A percentile compares a stretch with the other conserved stretches of the same genome.
Evolutionary conservation across 202 grass and related monocot genomes (phyloP).

Genomic region (Musa balbisiana): DNA sequence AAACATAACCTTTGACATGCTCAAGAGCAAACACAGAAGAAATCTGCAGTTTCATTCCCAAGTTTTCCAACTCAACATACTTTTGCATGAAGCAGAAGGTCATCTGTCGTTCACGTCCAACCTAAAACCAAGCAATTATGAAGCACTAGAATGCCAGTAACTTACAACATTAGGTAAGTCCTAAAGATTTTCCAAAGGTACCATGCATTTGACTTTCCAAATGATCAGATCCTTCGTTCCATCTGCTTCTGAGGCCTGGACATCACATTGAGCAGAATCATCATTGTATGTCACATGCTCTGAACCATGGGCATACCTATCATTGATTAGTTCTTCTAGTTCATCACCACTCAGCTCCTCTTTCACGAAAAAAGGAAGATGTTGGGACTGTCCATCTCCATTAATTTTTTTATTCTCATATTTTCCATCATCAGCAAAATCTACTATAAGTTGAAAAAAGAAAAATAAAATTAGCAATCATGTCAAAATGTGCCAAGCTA

Average conservation of each 20-base stretch:
- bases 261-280: conserved; percentile 40
- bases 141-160: conserved; percentile 10
- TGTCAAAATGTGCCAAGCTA: background rate
- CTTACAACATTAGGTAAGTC: conserved; percentile 8
- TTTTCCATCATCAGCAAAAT: conserved; percentile 33
- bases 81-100: conserved; percentile 97
- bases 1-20: conserved; percentile 86
- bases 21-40: conserved; percentile 81
- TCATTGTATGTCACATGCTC: conserved; percentile 42
- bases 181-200: conserved; percentile 30
- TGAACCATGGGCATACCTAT: conserved; percentile 46
- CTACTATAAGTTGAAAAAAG: conserved; percentile 20
- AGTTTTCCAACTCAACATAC: conserved; percentile 57
- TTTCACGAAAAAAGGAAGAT: conserved; percentile 82
- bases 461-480: conserved; percentile 15
- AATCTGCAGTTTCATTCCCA: conserved; percentile 72
- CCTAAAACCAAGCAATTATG: conserved; percentile 42
- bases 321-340: conserved; percentile 66
- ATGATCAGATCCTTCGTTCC: conserved; percentile 56
- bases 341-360: conserved; percentile 90
- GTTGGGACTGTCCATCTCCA: conserved; percentile 49
- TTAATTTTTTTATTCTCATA: conserved; percentile 23
- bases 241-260: conserved; percentile 20
- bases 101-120: conserved; percentile 79
- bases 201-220: conserved; percentile 94